Conservation (phyloP, 1,284 basidiomycete genomes). For the Ustilago vetiveriae region DNA sequence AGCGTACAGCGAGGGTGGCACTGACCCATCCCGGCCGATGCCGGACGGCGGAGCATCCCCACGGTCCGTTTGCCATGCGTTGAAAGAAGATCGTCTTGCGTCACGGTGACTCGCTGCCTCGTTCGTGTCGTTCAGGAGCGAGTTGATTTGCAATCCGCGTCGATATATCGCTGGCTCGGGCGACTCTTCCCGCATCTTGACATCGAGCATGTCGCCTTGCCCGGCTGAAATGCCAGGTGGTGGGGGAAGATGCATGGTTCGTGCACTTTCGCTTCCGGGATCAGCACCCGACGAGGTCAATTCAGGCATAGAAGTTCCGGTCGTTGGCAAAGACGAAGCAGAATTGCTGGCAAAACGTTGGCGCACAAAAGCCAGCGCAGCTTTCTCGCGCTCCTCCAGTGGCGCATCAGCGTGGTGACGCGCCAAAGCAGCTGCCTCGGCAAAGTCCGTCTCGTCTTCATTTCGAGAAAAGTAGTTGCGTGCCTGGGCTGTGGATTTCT, state of each 20-base stretch:
- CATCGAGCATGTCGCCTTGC: constrained; percentile 11
- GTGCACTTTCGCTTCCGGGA: constrained; percentile 3
- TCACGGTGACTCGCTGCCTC: constrained; percentile 7
- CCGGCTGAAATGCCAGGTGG: constrained; percentile 24
- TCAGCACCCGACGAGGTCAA: not conserved
- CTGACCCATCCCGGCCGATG: constrained; percentile 24
- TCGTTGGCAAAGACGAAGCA: constrained; percentile 2
- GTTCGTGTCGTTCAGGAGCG: constrained; percentile 50
- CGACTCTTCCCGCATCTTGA: constrained; percentile 30
- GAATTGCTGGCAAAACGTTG: constrained; percentile 30
- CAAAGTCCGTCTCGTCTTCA: constrained; percentile 58
- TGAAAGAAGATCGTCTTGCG: constrained; percentile 36
- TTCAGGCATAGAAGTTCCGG: constrained; percentile 4
- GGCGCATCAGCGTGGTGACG: constrained; percentile 48
- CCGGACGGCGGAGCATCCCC: constrained; percentile 1
- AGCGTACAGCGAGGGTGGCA: constrained; percentile 24
- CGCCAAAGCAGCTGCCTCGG: constrained; percentile 56
- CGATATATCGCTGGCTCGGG: constrained; percentile 27
- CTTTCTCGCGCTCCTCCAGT: constrained; percentile 38
- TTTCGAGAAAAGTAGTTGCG: constrained; percentile 73
- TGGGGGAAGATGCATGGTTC: constrained; percentile 27
- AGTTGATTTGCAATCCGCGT: constrained; percentile 57
- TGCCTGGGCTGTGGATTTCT: constrained; percentile 83
- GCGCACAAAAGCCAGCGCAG: constrained; percentile 42
- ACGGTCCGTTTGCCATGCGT: constrained; percentile 48